Evolutionary conservation across 306 rosid species (phyloP).

Genomic region (Vigna unguiculata): DNA sequence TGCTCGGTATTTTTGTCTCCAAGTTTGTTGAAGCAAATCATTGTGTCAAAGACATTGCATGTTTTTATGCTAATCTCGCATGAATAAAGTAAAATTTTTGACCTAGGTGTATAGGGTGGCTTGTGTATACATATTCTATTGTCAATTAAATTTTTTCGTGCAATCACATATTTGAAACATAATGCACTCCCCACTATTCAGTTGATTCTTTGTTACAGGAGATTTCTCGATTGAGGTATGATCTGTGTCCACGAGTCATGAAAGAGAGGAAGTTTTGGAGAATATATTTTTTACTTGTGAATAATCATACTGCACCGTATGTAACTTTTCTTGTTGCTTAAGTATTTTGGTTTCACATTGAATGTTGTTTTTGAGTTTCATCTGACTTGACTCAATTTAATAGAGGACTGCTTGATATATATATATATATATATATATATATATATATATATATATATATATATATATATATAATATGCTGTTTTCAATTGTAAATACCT

Average conservation of each 20-base stretch:
- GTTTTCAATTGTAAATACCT: neutral
- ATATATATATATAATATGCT: neutral
- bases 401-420: constrained; percentile 15
- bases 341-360: constrained; percentile 38
- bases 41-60: neutral
- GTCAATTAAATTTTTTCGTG: constrained; percentile 4
- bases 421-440: neutral
- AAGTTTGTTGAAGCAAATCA: constrained; percentile 18
- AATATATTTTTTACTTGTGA: constrained; percentile 69
- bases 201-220: constrained; percentile 56
- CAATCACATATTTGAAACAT: neutral
- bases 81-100: constrained; percentile 2
- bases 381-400: constrained; percentile 1
- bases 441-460: neutral
- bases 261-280: constrained; percentile 84
- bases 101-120: too few relatives aligned
- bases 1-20: constrained; percentile 27
- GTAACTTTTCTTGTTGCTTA: constrained; percentile 41
- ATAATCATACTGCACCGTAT: constrained; percentile 68
- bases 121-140: constrained; percentile 11
- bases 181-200: constrained; percentile 12
- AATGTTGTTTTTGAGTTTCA: constrained; percentile 2
- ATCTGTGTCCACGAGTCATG: constrained; percentile 75
- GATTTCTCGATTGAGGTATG: constrained; percentile 72
- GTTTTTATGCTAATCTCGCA: constrained; percentile 33